phyloP scores from a whole-genome alignment of 139 green algal species.

The Chloropicon primus region DNA sequence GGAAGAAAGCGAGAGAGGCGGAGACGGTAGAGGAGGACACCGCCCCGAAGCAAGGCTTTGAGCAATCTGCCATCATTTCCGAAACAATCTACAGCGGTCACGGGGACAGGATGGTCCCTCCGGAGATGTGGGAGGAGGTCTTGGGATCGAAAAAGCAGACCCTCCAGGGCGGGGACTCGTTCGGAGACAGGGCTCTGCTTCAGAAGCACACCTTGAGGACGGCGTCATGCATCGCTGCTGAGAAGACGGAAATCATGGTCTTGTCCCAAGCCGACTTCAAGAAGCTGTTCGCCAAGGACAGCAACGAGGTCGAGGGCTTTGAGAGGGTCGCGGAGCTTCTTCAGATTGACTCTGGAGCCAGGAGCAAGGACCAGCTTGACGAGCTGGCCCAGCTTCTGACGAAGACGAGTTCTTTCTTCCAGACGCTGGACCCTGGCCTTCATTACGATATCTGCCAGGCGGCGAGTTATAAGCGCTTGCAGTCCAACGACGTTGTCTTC shows the following conservation, averaged over 20 bases:
- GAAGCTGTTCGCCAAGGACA: not conserved
- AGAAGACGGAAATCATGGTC: not conserved
- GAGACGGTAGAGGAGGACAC: not conserved
- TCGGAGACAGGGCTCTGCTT: not conserved
- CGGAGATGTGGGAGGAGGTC: not conserved
- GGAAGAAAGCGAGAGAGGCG: not conserved
- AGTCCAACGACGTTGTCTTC: not conserved
- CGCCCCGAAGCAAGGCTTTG: not conserved
- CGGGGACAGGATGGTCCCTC: not conserved
- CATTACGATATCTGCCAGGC: not conserved
- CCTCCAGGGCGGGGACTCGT: not conserved
- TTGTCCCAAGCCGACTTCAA: not conserved
- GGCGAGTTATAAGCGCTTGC: not conserved
- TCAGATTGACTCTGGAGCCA: not conserved
- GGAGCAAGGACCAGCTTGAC: not conserved
- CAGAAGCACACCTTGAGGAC: not conserved
- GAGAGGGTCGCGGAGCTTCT: not conserved
- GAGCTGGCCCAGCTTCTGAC: not conserved
- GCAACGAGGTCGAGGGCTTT: not conserved
- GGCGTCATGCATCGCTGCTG: not conserved
- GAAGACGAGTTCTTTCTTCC: not conserved
- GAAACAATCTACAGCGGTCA: not conserved
- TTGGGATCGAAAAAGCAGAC: not conserved
- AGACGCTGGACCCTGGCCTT: not conserved
- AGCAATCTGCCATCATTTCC: not conserved